phyloP scores from a whole-genome alignment of 2,329 filamentous ascomycete genomes.

The Sphaerulina populicola region DNA sequence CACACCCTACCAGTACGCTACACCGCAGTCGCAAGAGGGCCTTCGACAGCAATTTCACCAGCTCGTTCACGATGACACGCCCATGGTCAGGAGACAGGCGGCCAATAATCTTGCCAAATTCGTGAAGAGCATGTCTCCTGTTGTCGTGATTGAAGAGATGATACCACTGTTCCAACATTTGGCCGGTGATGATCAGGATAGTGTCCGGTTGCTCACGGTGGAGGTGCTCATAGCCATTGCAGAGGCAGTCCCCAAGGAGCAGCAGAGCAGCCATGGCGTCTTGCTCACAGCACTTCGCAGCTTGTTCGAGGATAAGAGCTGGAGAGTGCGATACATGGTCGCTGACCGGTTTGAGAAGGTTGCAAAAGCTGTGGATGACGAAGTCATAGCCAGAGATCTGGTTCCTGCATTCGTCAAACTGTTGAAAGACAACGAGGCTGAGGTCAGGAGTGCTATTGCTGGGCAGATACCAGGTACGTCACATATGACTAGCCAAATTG shows the following conservation, averaged over 20 bases:
- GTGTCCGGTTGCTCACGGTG: constrained; percentile 87
- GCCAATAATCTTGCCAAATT: constrained; percentile 96
- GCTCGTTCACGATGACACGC: constrained; percentile 95
- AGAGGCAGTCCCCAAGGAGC: constrained; percentile 94
- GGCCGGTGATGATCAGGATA: constrained; percentile 93
- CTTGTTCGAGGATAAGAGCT: constrained; percentile 98
- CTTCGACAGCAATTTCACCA: constrained; percentile 85
- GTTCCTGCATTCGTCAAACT: constrained; percentile 96
- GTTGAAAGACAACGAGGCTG: constrained; percentile 93
- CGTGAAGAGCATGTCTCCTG: constrained; percentile 88
- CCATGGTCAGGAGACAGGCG: constrained; percentile 95
- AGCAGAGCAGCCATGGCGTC: constrained; percentile 92
- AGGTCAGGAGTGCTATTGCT: constrained; percentile 92
- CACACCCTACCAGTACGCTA: constrained; percentile 84
- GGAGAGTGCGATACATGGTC: constrained; percentile 98
- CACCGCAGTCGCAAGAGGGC: constrained; percentile 77
- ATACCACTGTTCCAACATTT: constrained; percentile 97
- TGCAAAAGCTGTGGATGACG: constrained; percentile 94
- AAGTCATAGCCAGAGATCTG: constrained; percentile 86
- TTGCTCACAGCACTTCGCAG: constrained; percentile 81
- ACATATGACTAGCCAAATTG: background rate
- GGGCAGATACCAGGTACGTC: constrained; percentile 78
- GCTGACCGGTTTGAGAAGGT: constrained; percentile 99
- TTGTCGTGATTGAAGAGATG: constrained; percentile 94
- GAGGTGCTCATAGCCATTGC: constrained; percentile 94